Evolutionary conservation across 352 stramenopile species (phyloP).

Genomic region (Phytophthora europaea): DNA sequence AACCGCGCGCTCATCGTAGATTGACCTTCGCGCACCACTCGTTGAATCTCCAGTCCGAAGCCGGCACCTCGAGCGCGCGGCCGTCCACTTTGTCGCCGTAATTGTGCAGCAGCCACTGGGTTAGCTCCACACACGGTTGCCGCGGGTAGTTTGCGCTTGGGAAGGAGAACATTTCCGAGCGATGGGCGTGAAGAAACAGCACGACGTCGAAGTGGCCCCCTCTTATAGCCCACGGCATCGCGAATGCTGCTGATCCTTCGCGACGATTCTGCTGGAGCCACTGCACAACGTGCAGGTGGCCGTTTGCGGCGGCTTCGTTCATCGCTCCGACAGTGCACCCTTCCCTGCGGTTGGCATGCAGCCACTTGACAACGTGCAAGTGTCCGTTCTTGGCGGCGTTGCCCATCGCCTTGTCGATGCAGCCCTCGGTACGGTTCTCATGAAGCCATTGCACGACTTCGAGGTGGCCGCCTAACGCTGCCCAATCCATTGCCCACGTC

Average conservation of each 20-base stretch:
- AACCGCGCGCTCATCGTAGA: conserved; percentile 16
- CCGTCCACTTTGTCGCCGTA: conserved; percentile 18
- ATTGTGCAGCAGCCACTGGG: conserved; percentile 23
- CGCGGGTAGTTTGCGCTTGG: no score
- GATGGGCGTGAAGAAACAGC: conserved; percentile 29
- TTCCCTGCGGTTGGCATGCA: conserved; percentile 27
- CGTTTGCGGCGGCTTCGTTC: conserved; percentile 23
- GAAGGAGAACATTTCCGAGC: no score
- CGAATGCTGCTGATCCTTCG: conserved; percentile 24
- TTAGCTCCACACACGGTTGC: no score
- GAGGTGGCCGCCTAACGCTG: conserved; percentile 23
- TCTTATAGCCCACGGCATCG: conserved; percentile 20
- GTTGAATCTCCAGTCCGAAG: conserved; percentile 33
- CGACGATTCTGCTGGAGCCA: conserved; percentile 28
- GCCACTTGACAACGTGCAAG: conserved; percentile 32
- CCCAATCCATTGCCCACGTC: conserved; percentile 30
- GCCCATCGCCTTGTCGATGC: conserved; percentile 40
- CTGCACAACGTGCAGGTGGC: conserved; percentile 22
- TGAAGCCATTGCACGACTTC: conserved; percentile 32
- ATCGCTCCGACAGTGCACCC: conserved; percentile 27
- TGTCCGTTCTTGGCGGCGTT: conserved; percentile 35
- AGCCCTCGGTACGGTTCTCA: conserved; percentile 33
- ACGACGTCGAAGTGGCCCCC: conserved; percentile 28
- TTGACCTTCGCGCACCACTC: conserved; percentile 29
- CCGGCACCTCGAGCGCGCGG: conserved; percentile 31